These are phyloP conservation scores for Pelargonium exstipulatum DNA, from an alignment of 441 rosid genomes.

Conservation along the genomic window DNA sequence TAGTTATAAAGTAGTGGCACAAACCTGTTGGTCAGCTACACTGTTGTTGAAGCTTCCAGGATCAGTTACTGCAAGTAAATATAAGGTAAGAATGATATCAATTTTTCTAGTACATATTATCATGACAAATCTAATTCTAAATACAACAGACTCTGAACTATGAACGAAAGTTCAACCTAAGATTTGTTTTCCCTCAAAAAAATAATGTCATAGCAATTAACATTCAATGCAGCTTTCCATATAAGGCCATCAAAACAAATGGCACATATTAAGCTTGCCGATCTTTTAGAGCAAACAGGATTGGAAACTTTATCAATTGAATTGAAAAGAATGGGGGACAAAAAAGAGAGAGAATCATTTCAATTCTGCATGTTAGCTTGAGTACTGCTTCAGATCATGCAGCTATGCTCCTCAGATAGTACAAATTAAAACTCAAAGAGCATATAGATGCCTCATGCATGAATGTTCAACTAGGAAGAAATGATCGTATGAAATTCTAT, in stretches of 20 bases:
- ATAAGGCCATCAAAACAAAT: neutral
- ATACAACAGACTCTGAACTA: neutral
- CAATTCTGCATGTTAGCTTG: neutral
- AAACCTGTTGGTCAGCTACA: conserved; percentile 68
- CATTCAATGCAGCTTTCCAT: neutral
- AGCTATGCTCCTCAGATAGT: neutral
- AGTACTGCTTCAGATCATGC: neutral
- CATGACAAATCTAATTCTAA: neutral
- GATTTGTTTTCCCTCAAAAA: no score
- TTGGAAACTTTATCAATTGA: neutral
- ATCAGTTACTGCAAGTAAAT: conserved; percentile 48
- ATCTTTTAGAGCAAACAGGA: neutral
- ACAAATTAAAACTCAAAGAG: neutral
- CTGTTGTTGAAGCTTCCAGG: conserved; percentile 77
- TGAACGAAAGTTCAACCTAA: neutral
- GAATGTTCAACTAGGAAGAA: neutral
- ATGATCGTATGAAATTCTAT: neutral
- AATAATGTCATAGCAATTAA: neutral
- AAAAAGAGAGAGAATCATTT: neutral
- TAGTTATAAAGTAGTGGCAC: conserved; percentile 13
- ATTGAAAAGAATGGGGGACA: neutral
- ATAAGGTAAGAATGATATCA: neutral
- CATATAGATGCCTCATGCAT: neutral
- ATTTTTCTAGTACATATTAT: neutral
- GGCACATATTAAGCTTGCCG: neutral